Percentiles rank a stretch among this genome's conserved stretches.
phyloP scores from a whole-genome alignment of 805 yeast genomes.

The Hanseniaspora osmophila region DNA sequence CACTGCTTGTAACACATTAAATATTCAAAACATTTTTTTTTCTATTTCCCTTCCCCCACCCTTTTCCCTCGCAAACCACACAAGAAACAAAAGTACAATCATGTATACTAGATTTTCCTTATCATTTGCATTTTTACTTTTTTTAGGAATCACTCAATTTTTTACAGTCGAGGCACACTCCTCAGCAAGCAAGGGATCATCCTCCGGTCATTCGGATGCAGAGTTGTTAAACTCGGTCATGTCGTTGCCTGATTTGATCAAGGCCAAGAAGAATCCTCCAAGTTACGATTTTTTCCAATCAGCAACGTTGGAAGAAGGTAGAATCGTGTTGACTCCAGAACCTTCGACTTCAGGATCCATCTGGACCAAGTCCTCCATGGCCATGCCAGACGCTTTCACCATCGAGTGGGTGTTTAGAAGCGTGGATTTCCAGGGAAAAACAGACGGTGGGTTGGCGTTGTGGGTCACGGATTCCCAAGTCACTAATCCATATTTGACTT shows the following conservation, averaged over 20 bases:
- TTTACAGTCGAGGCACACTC: neutral
- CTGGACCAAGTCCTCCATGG: conserved; percentile 25
- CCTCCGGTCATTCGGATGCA: conserved; percentile 11
- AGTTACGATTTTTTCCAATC: conserved; percentile 30
- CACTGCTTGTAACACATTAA: too few relatives aligned
- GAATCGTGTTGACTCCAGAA: conserved; percentile 38
- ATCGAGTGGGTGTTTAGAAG: conserved; percentile 52
- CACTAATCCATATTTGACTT: conserved; percentile 1
- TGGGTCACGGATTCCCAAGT: conserved; percentile 32
- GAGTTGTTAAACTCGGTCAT: conserved; percentile 7
- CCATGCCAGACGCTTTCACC: conserved; percentile 33
- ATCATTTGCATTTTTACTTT: too few relatives aligned
- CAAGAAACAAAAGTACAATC: too few relatives aligned
- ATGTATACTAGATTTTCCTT: too few relatives aligned
- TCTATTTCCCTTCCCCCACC: too few relatives aligned
- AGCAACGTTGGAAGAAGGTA: conserved; percentile 34
- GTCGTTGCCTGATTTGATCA: conserved; percentile 28
- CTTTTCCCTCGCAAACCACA: too few relatives aligned
- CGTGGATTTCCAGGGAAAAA: conserved; percentile 33
- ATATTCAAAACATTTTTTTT: too few relatives aligned
- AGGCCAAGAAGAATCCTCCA: conserved; percentile 13
- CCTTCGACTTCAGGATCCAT: conserved; percentile 29
- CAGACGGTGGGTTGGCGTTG: conserved; percentile 44
- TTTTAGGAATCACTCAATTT: neutral
- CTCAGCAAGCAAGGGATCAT: conserved; percentile 6